A percentile compares a stretch with the other conserved stretches of the same genome.
Evolutionary conservation across 805 yeast species (phyloP).

Genomic region (Yamadazyma sp.): DNA sequence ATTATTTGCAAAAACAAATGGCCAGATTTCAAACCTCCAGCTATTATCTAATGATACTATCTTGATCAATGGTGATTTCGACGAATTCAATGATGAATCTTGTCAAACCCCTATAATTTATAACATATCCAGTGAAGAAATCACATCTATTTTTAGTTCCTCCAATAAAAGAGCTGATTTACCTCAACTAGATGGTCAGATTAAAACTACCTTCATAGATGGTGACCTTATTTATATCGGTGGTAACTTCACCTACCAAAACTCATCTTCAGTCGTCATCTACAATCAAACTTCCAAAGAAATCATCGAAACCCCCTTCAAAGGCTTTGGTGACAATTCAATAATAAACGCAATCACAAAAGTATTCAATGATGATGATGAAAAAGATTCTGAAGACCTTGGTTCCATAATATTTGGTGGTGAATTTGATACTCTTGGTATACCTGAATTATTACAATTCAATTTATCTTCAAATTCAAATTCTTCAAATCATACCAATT

Average conservation of each 20-base stretch:
- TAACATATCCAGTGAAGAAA: constrained; percentile 24
- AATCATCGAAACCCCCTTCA: constrained; percentile 57
- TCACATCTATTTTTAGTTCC: constrained; percentile 20
- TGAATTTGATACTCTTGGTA: constrained; percentile 58
- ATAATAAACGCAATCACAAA: constrained; percentile 60
- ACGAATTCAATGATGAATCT: constrained; percentile 24
- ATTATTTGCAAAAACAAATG: constrained; percentile 29
- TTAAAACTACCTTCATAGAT: constrained; percentile 37
- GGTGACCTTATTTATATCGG: constrained; percentile 66
- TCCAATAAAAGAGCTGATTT: constrained; percentile 13
- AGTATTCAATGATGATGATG: constrained; percentile 32
- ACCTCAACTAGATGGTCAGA: constrained; percentile 25
- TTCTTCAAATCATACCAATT: constrained; percentile 19
- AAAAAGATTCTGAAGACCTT: constrained; percentile 14
- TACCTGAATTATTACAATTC: constrained; percentile 39
- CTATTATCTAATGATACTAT: constrained; percentile 25
- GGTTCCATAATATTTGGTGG: constrained; percentile 80
- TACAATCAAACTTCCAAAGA: constrained; percentile 50
- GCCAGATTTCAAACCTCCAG: constrained; percentile 26
- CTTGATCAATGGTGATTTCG: constrained; percentile 35
- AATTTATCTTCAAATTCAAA: constrained; percentile 28
- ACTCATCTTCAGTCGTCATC: constrained; percentile 56
- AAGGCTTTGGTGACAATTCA: constrained; percentile 68
- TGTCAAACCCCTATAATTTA: constrained; percentile 33
- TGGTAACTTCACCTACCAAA: constrained; percentile 62